These are phyloP conservation scores for Leptoxyphium fumago DNA, from an alignment of 2,329 filamentous ascomycete species.

Conservation along the genomic window DNA sequence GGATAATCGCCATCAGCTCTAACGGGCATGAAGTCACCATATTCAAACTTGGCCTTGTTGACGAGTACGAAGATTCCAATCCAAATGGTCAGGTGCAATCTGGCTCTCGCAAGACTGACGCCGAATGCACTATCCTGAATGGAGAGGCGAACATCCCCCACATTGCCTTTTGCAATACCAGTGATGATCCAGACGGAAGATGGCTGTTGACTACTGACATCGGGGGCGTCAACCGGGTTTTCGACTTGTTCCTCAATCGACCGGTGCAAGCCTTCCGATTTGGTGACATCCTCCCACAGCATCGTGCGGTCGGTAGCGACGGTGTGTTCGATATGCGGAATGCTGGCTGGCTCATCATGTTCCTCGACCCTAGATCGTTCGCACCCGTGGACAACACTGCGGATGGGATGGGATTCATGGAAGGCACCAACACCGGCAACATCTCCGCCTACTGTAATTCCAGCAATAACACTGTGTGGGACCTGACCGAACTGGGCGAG, in stretches of 20 bases:
- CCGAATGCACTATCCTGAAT: conserved; percentile 8
- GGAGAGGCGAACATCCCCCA: conserved; percentile 38
- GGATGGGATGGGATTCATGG: conserved; percentile 12
- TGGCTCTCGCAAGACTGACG: conserved; percentile 1
- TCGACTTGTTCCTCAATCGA: conserved; percentile 14
- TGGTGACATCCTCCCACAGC: conserved; percentile 1
- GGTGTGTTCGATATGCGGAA: conserved; percentile 15
- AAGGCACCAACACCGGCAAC: conserved; percentile 9
- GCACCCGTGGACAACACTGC: conserved; percentile 8
- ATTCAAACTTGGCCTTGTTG: conserved; percentile 42
- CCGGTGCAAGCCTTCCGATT: conserved; percentile 14
- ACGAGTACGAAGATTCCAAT: conserved; percentile 8
- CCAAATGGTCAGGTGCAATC: not conserved
- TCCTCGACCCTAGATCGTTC: conserved; percentile 23
- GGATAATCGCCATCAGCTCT: conserved; percentile 71
- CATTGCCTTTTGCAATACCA: conserved; percentile 44
- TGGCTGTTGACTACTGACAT: conserved; percentile 47
- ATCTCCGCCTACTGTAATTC: conserved; percentile 1
- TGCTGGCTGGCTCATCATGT: conserved; percentile 23
- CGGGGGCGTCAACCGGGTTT: conserved; percentile 15
- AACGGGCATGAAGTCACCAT: conserved; percentile 51
- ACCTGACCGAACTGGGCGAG: conserved; percentile 14
- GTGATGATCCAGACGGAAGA: conserved; percentile 37
- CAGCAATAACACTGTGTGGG: conserved; percentile 11
- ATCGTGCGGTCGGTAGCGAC: conserved; percentile 1